Evolutionary conservation across 2,329 filamentous ascomycete genomes (phyloP), one percentile per base, ranked within the genome.

Genomic region (Dothistroma pini): DNA sequence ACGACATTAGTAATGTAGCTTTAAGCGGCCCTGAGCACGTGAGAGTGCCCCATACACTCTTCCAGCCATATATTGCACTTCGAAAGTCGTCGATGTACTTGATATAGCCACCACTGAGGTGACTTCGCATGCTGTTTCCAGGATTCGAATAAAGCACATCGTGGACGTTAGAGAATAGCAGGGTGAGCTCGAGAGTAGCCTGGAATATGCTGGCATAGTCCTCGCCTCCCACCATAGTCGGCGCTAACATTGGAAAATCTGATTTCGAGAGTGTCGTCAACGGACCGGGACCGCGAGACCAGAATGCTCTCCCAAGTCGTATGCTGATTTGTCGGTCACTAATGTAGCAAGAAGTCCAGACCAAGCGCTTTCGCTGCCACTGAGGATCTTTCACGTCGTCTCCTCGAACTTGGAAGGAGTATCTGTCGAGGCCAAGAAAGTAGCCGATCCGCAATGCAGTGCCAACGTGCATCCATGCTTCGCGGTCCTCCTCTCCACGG

Each of bases 381-480:
- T 82, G 78, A 31, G 82, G 80, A 9, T 85, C 81, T 59, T 85
- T 84, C n/a, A 80, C 80, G 11, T 83, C 81, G 49, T 82, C 79
- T 41, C 86, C 83, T 8, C 70, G 64, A 34, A 84, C 82, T 49
- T 84, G 80, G 66, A 90, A 86, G 0, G 86, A 86, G 21, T 87
- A 89, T 61, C 86, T 81, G 70, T 91, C 88, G 19, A 91, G 78
- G 1, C 85, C 85, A 16, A 90, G 83, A 55, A 88, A 88, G 70
- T 90, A 90, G 0, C 84, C 88, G 2, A 89, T 83, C 7, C 88
- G 82, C 7, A 91, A 75, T 2, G 88, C 88, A 21, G 88, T 81
- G 1, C 88, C 88, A 6, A 90, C 86, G 67, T 90, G 86, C 87
- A 90, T 90, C 88, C 88, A 91, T 0, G 87, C 87, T 32, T 88